Percentiles rank a stretch among this genome's conserved stretches.
phyloP scores from a whole-genome alignment of 2,329 filamentous ascomycete genomes.

The Talaromyces islandicus region DNA sequence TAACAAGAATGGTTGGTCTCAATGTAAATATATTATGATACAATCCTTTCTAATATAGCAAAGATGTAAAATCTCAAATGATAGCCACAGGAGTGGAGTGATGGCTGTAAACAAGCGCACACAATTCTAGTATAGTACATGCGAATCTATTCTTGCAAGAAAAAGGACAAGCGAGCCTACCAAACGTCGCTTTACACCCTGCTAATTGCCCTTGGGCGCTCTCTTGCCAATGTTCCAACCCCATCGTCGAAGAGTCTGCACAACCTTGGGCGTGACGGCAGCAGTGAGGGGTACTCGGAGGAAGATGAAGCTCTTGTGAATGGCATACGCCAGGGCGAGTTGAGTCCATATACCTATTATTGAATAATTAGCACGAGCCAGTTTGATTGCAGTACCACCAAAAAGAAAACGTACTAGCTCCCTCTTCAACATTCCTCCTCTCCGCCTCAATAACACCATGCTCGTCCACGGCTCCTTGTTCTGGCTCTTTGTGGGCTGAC shows the following conservation, averaged over 20 bases:
- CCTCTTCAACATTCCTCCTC: slow-evolving; percentile 53
- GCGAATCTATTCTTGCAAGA: background rate
- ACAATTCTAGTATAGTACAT: background rate
- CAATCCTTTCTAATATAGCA: background rate
- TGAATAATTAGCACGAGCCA: slow-evolving; percentile 5
- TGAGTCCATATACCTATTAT: slow-evolving; percentile 67
- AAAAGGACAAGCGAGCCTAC: background rate
- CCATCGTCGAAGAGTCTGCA: slow-evolving; percentile 78
- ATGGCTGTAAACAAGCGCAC: background rate
- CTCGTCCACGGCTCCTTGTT: slow-evolving; percentile 17
- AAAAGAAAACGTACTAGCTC: slow-evolving; percentile 61
- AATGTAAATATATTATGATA: background rate
- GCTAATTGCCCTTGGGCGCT: slow-evolving; percentile 34
- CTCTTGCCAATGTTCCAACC: slow-evolving; percentile 92
- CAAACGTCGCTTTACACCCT: too few species aligned
- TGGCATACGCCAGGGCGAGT: slow-evolving; percentile 85
- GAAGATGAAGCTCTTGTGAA: slow-evolving; percentile 98
- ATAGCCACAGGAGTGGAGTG: background rate
- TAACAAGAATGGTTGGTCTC: background rate
- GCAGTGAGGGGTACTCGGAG: slow-evolving; percentile 87
- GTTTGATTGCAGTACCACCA: background rate
- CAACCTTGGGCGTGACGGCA: slow-evolving; percentile 88
- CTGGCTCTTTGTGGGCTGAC: slow-evolving; percentile 5
- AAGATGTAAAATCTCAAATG: background rate
- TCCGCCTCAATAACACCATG: slow-evolving; percentile 58